Conservation (phyloP, 2,329 filamentous ascomycete genomes). For the Trichophyton rubrum region DNA sequence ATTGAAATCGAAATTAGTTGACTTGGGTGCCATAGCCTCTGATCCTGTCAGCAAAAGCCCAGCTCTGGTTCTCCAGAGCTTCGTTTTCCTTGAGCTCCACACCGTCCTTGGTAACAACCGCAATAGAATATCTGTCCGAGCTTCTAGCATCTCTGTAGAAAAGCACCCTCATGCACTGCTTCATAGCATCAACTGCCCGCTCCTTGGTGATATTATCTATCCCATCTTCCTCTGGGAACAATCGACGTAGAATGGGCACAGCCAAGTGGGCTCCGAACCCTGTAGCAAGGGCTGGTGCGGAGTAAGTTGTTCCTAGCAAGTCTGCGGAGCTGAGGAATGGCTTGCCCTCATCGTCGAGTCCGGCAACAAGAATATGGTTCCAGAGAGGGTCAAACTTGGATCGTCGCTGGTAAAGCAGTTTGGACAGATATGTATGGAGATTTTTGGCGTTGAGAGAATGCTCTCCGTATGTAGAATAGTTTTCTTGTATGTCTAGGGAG, state of each 20-base stretch:
- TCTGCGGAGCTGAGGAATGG: slow-evolving; percentile 90
- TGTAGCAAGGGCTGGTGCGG: slow-evolving; percentile 75
- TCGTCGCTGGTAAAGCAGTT: slow-evolving; percentile 90
- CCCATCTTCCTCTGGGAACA: slow-evolving; percentile 72
- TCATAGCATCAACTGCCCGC: slow-evolving; percentile 64
- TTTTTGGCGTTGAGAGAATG: slow-evolving; percentile 71
- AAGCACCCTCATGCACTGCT: slow-evolving; percentile 95
- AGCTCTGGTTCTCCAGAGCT: slow-evolving; percentile 89
- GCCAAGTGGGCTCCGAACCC: slow-evolving; percentile 90
- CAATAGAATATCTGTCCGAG: slow-evolving; percentile 81
- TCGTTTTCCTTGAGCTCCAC: slow-evolving; percentile 73
- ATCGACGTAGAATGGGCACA: slow-evolving; percentile 73
- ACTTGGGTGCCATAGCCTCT: slow-evolving; percentile 85
- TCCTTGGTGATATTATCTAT: slow-evolving; percentile 61
- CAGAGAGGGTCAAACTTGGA: slow-evolving; percentile 94
- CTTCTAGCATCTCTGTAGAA: slow-evolving; percentile 95
- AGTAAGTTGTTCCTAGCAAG: slow-evolving; percentile 84
- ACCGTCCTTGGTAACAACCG: slow-evolving; percentile 77
- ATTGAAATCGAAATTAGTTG: slow-evolving; percentile 23
- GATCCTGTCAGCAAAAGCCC: slow-evolving; percentile 93
- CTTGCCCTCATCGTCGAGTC: slow-evolving; percentile 63
- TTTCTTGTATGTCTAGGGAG: slow-evolving; percentile 72
- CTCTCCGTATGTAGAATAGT: slow-evolving; percentile 47
- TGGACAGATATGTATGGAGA: slow-evolving; percentile 89
- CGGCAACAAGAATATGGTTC: slow-evolving; percentile 89